These are phyloP conservation scores for Plasmodium relictum DNA, from an alignment of 169 alveolate species.

Conservation along the genomic window DNA sequence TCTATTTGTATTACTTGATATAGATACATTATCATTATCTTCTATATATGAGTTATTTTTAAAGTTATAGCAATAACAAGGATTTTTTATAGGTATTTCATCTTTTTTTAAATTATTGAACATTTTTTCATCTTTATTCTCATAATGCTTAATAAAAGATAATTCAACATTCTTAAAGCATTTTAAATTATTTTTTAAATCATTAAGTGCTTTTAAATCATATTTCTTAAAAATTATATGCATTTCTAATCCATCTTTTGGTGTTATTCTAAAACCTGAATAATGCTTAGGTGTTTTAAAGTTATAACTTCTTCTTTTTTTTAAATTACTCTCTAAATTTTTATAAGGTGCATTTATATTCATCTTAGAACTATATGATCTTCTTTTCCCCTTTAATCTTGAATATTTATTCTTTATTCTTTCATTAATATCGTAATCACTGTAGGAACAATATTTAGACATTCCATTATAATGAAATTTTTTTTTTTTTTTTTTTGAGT, in stretches of 20 bases:
- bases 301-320: conserved; percentile 27
- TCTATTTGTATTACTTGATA: conserved; percentile 8
- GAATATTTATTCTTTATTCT: conserved; percentile 45
- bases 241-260: conserved; percentile 79
- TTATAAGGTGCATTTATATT: background rate
- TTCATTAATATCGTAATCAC: conserved; percentile 58
- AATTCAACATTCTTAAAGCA: conserved; percentile 51
- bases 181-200: conserved; percentile 43
- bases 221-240: conserved; percentile 80
- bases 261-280: conserved; percentile 77
- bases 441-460: conserved; percentile 18
- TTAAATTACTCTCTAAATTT: background rate
- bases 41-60: background rate
- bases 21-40: background rate
- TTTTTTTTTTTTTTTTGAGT: conserved; percentile 11
- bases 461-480: background rate
- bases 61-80: conserved; percentile 29
- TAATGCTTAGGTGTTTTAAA: conserved; percentile 61
- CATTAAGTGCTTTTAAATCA: conserved; percentile 80
- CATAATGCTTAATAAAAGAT: conserved; percentile 35
- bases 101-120: conserved; percentile 20
- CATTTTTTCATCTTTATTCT: conserved; percentile 1
- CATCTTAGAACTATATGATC: background rate
- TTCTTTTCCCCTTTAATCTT: conserved; percentile 8
- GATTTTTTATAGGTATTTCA: conserved; percentile 2